Evolutionary conservation across 371 early-diverging fungal genomes (phyloP).

Genomic region (Mucor circinelloides): DNA sequence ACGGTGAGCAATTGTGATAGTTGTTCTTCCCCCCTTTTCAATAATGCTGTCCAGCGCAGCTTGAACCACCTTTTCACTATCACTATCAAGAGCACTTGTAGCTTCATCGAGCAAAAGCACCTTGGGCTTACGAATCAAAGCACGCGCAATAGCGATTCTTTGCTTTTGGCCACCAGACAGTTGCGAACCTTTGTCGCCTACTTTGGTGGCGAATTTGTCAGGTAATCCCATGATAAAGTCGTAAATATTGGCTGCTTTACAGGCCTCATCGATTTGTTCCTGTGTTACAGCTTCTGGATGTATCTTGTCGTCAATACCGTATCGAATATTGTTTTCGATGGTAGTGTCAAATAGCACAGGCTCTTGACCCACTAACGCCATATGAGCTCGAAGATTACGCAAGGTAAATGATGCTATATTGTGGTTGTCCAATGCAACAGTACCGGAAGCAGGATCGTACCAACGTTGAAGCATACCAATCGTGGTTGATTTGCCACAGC

Average conservation of each 20-base stretch:
- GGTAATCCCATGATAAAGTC: slow-evolving; percentile 70
- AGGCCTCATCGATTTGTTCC: slow-evolving; percentile 64
- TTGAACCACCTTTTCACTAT: slow-evolving; percentile 88
- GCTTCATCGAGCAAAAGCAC: slow-evolving; percentile 95
- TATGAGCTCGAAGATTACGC: slow-evolving; percentile 61
- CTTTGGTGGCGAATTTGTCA: slow-evolving; percentile 76
- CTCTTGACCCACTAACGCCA: slow-evolving; percentile 88
- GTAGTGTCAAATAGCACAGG: slow-evolving; percentile 77
- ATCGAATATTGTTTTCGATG: slow-evolving; percentile 78
- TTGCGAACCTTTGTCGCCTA: slow-evolving; percentile 76
- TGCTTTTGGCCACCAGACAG: slow-evolving; percentile 77
- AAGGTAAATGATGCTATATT: slow-evolving; percentile 65
- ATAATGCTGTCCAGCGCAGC: slow-evolving; percentile 78
- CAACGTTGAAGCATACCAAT: slow-evolving; percentile 83
- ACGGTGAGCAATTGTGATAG: slow-evolving; percentile 72
- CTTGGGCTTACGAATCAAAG: slow-evolving; percentile 78
- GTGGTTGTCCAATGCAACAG: slow-evolving; percentile 60
- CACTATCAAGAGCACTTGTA: slow-evolving; percentile 89
- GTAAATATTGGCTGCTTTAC: slow-evolving; percentile 75
- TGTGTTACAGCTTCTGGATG: slow-evolving; percentile 33
- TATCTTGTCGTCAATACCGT: slow-evolving; percentile 56
- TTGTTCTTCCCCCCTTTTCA: slow-evolving; percentile 58
- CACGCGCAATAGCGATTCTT: slow-evolving; percentile 72
- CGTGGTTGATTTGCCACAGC: slow-evolving; percentile 87
- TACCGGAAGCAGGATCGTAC: slow-evolving; percentile 73